Conservation (phyloP, 2,329 filamentous ascomycete species). For the Fulvia fulva region DNA sequence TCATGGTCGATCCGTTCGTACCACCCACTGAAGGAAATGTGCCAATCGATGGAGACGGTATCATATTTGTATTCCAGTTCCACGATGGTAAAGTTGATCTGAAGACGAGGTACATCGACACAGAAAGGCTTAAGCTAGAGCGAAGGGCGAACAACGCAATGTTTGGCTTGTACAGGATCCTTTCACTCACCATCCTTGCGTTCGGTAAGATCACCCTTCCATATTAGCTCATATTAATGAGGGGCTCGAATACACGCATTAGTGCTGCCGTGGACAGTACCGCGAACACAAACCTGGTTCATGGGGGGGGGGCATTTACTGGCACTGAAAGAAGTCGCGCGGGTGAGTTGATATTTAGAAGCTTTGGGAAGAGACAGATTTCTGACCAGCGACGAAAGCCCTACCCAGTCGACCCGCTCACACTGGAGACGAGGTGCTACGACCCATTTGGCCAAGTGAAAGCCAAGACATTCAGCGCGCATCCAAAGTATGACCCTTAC, state of each 20-base stretch:
- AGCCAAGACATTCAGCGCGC: slow-evolving; percentile 41
- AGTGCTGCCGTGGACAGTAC: slow-evolving; percentile 48
- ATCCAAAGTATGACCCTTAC: slow-evolving; percentile 44
- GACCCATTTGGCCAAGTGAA: slow-evolving; percentile 41
- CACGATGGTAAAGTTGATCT: slow-evolving; percentile 42
- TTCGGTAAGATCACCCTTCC: slow-evolving; percentile 23
- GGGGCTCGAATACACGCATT: too few species aligned
- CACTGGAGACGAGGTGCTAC: slow-evolving; percentile 38
- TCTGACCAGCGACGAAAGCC: too few species aligned
- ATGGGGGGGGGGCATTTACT: slow-evolving; percentile 55
- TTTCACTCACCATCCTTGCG: slow-evolving; percentile 27
- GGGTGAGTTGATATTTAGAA: too few species aligned
- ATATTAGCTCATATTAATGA: not conserved
- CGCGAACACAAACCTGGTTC: slow-evolving; percentile 57
- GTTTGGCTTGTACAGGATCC: slow-evolving; percentile 58
- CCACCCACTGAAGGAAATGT: slow-evolving; percentile 55
- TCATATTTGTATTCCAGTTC: slow-evolving; percentile 42
- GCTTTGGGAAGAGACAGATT: too few species aligned
- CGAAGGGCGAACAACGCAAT: slow-evolving; percentile 38
- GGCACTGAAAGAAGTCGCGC: slow-evolving; percentile 48
- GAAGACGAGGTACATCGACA: slow-evolving; percentile 42
- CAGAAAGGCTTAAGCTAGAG: slow-evolving; percentile 41
- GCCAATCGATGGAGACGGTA: slow-evolving; percentile 46
- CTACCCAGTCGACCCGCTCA: slow-evolving; percentile 40
- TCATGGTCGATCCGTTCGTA: slow-evolving; percentile 54